Evolutionary conservation across 1,139 yeast species (phyloP).

Genomic region (Candida mesenterica): DNA sequence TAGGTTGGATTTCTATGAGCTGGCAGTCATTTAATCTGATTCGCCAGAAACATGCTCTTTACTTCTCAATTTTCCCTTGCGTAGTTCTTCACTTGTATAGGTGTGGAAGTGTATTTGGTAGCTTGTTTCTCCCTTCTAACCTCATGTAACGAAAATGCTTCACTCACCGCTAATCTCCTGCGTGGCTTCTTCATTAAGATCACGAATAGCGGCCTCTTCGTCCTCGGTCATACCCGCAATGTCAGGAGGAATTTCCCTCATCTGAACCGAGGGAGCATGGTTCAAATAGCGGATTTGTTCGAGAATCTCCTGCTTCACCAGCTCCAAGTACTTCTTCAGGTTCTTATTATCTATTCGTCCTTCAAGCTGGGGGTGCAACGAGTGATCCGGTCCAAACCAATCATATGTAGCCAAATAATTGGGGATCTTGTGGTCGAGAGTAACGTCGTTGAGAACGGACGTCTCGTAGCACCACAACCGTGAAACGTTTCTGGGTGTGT

Average conservation of each 20-base stretch:
- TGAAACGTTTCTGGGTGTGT: slow-evolving; percentile 93
- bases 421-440: slow-evolving; percentile 75
- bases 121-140: no score
- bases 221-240: slow-evolving; percentile 63
- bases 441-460: slow-evolving; percentile 75
- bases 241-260: slow-evolving; percentile 89
- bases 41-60: no score
- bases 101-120: no score
- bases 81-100: no score
- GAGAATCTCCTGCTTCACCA: slow-evolving; percentile 69
- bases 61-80: no score
- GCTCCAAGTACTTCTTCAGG: slow-evolving; percentile 78
- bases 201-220: slow-evolving; percentile 54
- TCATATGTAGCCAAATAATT: slow-evolving; percentile 76
- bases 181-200: slow-evolving; percentile 47
- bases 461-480: slow-evolving; percentile 96
- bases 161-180: not conserved
- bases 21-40: no score
- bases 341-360: slow-evolving; percentile 89
- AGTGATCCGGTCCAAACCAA: slow-evolving; percentile 90
- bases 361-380: slow-evolving; percentile 84
- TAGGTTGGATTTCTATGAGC: no score
- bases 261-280: slow-evolving; percentile 93
- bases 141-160: not conserved
- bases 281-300: slow-evolving; percentile 81